Evolutionary conservation across 352 stramenopile genomes (phyloP), one percentile per base, ranked within the genome.

Genomic region (Thalassiosira sp.): DNA sequence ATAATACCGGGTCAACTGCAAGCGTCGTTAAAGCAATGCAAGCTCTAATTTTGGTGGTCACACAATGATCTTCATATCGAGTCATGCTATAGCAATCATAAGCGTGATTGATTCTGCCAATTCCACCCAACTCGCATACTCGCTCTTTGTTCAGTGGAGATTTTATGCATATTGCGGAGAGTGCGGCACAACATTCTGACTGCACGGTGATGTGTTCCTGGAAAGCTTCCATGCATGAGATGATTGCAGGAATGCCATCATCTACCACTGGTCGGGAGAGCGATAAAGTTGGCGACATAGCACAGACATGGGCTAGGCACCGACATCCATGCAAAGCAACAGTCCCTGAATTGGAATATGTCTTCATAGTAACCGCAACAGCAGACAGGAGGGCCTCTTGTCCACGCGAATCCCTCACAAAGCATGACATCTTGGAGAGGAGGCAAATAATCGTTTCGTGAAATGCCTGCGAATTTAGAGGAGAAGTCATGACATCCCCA

Each of bases 371-470:
- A 15, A 58, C 35, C 8, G 40, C 51, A 28, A 56, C 37, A 5
- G 37, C 18, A n/a, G 27, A n/a, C 16, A 56, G 37, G 15, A 62
- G 22, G 1, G 27, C 0, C 5, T 72, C 20, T 33, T 27, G 7
- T 22, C 48, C 51, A 16, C 33, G 18, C 15, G 16, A 53, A 57
- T 22, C 51, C 6, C 51, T 20, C 13, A 18, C 11, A 65, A 43
- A 65, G 46, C n/a, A 57, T 33, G 73, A 76, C 22, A 81, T 64
- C 20, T 73, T 72, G 7, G 65, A 81, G 0, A 81, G 52, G 1
- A 81, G 20, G 28, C 56, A 76, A 31, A 76, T 65, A 25, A 35
- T 31, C 37, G 52, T 40, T 60, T 81, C 73, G 24, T 40, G 25
- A 25, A 73, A 69, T 42, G 43, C 42, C 0, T 37, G 42, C 25